Conservation (phyloP, 192 early-diverging fungal species). For the Backusella luteola region DNA sequence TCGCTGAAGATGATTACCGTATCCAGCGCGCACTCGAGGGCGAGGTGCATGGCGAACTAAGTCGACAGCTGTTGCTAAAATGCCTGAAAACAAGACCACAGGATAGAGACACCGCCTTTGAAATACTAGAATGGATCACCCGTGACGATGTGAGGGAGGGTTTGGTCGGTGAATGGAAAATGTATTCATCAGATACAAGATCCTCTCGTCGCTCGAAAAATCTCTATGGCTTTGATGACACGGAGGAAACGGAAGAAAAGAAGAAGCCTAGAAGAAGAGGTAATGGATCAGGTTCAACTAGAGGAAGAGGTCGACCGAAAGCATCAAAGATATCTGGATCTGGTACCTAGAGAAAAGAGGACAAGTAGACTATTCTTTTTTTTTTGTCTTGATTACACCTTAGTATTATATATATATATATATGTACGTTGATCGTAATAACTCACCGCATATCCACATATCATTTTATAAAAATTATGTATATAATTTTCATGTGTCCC, state of each 20-base stretch:
- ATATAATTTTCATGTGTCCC: background rate
- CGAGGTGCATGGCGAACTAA: constrained; percentile 41
- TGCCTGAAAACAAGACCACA: constrained; percentile 45
- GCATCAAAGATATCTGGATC: constrained; percentile 5
- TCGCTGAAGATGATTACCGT: constrained; percentile 46
- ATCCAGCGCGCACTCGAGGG: constrained; percentile 50
- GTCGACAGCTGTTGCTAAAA: constrained; percentile 43
- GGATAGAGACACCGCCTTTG: constrained; percentile 40
- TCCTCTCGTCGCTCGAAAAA: constrained; percentile 23
- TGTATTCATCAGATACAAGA: constrained; percentile 35
- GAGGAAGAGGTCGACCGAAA: constrained; percentile 11
- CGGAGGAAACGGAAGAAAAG: constrained; percentile 12
- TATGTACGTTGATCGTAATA: background rate
- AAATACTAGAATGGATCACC: constrained; percentile 48
- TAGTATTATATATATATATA: background rate
- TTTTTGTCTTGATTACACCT: too few relatives aligned
- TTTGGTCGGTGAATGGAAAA: constrained; percentile 51
- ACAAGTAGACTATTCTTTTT: background rate
- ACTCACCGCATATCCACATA: background rate
- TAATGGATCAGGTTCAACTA: background rate
- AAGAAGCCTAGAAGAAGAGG: constrained; percentile 4
- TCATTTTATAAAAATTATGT: background rate
- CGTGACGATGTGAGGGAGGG: constrained; percentile 37
- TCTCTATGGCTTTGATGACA: constrained; percentile 33
- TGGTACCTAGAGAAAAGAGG: background rate